Conservation (phyloP, 805 yeast species). For the Saturnispora besseyi region DNA sequence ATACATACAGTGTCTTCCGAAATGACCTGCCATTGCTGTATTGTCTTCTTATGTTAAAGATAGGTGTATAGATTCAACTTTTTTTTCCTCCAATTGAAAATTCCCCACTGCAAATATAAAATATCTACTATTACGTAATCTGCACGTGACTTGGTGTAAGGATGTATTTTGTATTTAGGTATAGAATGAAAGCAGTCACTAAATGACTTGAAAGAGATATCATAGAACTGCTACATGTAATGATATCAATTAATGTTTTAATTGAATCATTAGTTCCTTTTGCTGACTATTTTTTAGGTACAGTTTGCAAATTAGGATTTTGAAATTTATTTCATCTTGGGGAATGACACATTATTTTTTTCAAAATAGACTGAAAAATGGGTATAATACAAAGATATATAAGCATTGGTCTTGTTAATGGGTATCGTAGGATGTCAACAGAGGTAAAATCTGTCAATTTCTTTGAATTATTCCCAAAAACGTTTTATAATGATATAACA, state of each 20-base stretch:
- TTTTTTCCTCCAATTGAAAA: not conserved
- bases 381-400: no score
- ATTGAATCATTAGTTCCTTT: no score
- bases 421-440: not conserved
- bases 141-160: not conserved
- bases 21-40: conserved; percentile 24
- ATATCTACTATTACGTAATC: not conserved
- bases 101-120: not conserved
- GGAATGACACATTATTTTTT: no score
- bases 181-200: no score
- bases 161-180: not conserved
- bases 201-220: no score
- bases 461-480: conserved; percentile 65
- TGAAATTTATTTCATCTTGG: no score
- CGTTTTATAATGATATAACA: conserved; percentile 60
- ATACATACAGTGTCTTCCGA: conserved; percentile 28
- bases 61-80: not conserved
- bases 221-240: no score
- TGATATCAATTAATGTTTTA: no score
- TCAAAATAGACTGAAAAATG: no score
- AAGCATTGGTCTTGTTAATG: not conserved
- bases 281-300: no score
- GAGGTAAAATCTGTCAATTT: conserved; percentile 24
- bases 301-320: no score
- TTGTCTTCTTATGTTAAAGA: not conserved